Conservation (phyloP, 345 rosid genomes). For the Noccaea caerulescens region DNA sequence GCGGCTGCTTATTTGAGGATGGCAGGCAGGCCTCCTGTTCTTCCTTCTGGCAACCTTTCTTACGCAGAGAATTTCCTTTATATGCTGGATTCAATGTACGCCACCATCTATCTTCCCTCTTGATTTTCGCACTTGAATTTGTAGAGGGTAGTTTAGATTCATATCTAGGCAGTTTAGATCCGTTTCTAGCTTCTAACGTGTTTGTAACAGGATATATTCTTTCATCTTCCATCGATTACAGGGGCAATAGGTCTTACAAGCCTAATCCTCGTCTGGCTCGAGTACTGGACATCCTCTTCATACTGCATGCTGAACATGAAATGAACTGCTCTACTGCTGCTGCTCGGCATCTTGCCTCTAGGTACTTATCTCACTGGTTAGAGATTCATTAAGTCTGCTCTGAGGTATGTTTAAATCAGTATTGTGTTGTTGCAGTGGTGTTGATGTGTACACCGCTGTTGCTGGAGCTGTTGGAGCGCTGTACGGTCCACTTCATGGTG, state of each 20-base stretch:
- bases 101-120: slow-evolving; percentile 1
- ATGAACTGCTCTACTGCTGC: slow-evolving; percentile 98
- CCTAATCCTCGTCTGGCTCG: slow-evolving; percentile 92
- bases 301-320: slow-evolving; percentile 96
- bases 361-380: slow-evolving; percentile 51
- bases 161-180: not conserved
- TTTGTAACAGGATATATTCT: not conserved
- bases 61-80: slow-evolving; percentile 84
- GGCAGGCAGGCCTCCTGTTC: slow-evolving; percentile 89
- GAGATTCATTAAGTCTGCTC: slow-evolving; percentile 2
- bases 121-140: not conserved
- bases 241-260: slow-evolving; percentile 80
- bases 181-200: not conserved
- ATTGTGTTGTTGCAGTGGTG: slow-evolving; percentile 63
- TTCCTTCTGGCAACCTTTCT: slow-evolving; percentile 80
- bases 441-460: slow-evolving; percentile 87
- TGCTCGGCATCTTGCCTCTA: slow-evolving; percentile 93
- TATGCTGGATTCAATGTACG: slow-evolving; percentile 90
- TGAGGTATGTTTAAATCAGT: slow-evolving; percentile 10
- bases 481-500: slow-evolving; percentile 98
- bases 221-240: slow-evolving; percentile 43
- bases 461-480: slow-evolving; percentile 95
- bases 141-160: not conserved
- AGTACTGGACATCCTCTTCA: slow-evolving; percentile 77
- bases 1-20: slow-evolving; percentile 87